Percentiles rank a stretch among this genome's conserved stretches.
Evolutionary conservation across 441 rosid genomes (phyloP).

Genomic region (Sinapis alba): DNA sequence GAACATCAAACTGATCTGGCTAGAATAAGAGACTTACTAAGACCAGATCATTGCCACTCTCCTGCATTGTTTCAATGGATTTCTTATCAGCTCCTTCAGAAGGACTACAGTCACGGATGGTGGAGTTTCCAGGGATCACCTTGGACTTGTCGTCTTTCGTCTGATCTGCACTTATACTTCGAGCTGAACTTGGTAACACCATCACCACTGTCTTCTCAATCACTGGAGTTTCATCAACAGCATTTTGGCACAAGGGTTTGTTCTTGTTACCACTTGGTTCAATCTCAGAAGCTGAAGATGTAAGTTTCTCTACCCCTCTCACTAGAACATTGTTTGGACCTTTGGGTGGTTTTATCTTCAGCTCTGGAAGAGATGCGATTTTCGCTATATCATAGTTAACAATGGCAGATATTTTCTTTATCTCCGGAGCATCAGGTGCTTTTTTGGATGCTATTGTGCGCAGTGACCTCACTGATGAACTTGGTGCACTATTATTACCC

Average conservation of each 20-base stretch:
- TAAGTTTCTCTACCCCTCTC: conserved; percentile 47
- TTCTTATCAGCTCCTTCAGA: conserved; percentile 48
- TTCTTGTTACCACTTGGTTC: conserved; percentile 44
- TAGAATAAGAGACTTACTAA: conserved; percentile 44
- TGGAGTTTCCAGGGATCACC: conserved; percentile 43
- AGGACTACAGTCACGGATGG: conserved; percentile 45
- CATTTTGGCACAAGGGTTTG: conserved; percentile 45
- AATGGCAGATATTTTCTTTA: conserved; percentile 84
- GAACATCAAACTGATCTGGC: not conserved
- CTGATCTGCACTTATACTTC: conserved; percentile 40
- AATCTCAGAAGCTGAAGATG: conserved; percentile 40
- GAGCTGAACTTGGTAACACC: conserved; percentile 51
- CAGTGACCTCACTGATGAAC: conserved; percentile 56
- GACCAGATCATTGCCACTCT: conserved; percentile 51
- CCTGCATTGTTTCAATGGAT: conserved; percentile 38
- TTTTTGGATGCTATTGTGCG: conserved; percentile 50
- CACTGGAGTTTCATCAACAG: conserved; percentile 64
- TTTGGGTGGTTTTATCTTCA: conserved; percentile 65
- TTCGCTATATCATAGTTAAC: conserved; percentile 80
- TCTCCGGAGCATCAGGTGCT: conserved; percentile 56
- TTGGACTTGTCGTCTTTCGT: conserved; percentile 41
- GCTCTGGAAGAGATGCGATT: conserved; percentile 91
- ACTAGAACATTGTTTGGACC: conserved; percentile 41
- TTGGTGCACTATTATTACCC: conserved; percentile 40
- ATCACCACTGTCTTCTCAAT: conserved; percentile 82